phyloP scores from a whole-genome alignment of 2,329 filamentous ascomycete species.

The Fusarium falciforme region DNA sequence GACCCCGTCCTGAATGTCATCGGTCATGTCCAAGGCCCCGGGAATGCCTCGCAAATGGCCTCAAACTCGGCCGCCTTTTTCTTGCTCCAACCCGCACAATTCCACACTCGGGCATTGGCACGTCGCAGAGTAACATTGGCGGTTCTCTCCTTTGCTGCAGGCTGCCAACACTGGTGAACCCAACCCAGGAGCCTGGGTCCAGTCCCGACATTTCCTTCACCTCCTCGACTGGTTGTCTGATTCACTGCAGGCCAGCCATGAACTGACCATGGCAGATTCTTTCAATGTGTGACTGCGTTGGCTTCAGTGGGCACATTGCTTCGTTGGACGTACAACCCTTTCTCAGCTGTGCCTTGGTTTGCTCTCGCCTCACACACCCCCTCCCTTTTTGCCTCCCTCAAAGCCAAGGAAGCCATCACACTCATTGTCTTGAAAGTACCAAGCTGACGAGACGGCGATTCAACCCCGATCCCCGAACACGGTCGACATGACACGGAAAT shows the following conservation, averaged over 20 bases:
- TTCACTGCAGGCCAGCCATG: conserved; percentile 7
- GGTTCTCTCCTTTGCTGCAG: conserved; percentile 14
- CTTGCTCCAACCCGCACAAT: conserved; percentile 7
- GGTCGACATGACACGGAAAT: conserved; percentile 19
- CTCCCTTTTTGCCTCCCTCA: conserved; percentile 3
- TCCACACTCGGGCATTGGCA: conserved; percentile 33
- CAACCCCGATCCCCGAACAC: conserved; percentile 9
- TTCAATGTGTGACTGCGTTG: not conserved
- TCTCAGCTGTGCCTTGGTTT: not conserved
- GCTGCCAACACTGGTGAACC: conserved; percentile 4
- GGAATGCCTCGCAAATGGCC: not conserved
- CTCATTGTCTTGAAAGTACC: conserved; percentile 18
- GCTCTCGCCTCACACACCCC: conserved; percentile 7
- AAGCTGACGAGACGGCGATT: conserved; percentile 4
- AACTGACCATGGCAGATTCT: conserved; percentile 5
- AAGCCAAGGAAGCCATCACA: conserved; percentile 7
- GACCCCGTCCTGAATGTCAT: not conserved
- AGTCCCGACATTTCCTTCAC: not conserved
- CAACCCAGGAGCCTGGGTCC: conserved; percentile 16
- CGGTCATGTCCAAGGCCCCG: not conserved
- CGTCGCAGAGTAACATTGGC: conserved; percentile 36
- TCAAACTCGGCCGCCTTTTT: conserved; percentile 7
- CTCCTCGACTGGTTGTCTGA: not conserved
- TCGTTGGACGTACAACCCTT: not conserved
- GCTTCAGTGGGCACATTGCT: not conserved